phyloP scores from a whole-genome alignment of 306 rosid genomes.

The Prunus mume region DNA sequence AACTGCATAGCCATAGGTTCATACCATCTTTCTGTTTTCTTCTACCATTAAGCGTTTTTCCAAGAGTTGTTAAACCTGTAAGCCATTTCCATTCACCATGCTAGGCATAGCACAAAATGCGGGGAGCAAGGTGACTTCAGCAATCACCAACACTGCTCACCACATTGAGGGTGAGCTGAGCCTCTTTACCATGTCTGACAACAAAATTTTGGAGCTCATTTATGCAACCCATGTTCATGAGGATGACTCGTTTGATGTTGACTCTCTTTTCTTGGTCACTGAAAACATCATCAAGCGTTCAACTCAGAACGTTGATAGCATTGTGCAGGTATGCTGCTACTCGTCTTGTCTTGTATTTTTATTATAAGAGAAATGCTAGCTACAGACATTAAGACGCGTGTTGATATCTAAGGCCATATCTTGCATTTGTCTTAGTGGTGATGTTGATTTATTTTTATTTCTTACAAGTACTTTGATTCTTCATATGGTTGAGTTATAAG shows the following conservation, averaged over 20 bases:
- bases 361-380: no score
- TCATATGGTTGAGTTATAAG: not conserved
- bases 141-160: not conserved
- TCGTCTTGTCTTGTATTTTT: no score
- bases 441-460: not conserved
- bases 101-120: not conserved
- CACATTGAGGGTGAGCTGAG: conserved; percentile 24
- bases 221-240: conserved; percentile 39
- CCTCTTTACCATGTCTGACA: conserved; percentile 45
- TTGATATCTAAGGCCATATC: no score
- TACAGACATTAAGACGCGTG: no score
- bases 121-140: conserved; percentile 4
- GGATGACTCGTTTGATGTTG: conserved; percentile 42
- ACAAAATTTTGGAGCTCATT: conserved; percentile 43
- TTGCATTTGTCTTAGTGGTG: not conserved
- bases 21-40: not conserved
- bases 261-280: conserved; percentile 44
- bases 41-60: not conserved
- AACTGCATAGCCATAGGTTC: not conserved
- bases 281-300: conserved; percentile 48
- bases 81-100: not conserved
- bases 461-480: not conserved
- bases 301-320: conserved; percentile 41
- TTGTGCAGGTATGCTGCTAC: conserved; percentile 39
- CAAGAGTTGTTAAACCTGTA: no score